A percentile compares a stretch with the other conserved stretches of the same genome.
These are phyloP conservation scores for Perkinsus olseni DNA, from an alignment of 169 alveolate species.

Conservation along the genomic window DNA sequence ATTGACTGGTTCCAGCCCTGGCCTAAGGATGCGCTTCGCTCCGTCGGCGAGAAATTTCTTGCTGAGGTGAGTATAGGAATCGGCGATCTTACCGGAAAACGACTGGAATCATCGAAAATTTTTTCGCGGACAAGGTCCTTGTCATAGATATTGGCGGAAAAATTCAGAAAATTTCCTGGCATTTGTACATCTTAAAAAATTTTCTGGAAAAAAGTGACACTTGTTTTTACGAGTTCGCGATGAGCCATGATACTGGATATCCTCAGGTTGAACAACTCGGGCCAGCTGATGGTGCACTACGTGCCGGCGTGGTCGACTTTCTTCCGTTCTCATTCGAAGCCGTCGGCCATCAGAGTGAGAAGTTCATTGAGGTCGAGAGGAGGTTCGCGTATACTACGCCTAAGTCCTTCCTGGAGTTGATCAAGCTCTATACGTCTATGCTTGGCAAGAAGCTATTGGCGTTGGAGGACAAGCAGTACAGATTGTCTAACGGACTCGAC, in stretches of 20 bases:
- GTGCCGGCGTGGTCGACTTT: constrained; percentile 65
- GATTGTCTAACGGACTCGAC: constrained; percentile 75
- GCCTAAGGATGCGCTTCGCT: constrained; percentile 86
- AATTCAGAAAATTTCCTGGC: constrained; percentile 25
- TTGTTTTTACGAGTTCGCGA: no score
- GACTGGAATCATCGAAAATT: no score
- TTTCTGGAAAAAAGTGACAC: background rate
- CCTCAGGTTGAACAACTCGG: constrained; percentile 59
- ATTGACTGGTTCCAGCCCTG: constrained; percentile 92
- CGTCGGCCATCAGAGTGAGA: constrained; percentile 40
- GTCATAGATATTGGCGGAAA: no score
- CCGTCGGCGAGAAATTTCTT: constrained; percentile 77
- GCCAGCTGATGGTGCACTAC: constrained; percentile 54
- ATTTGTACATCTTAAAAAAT: constrained; percentile 19
- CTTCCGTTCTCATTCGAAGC: constrained; percentile 74
- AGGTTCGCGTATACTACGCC: constrained; percentile 89
- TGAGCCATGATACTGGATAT: no score
- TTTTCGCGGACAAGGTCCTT: no score
- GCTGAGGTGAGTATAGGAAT: constrained; percentile 8
- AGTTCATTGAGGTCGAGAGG: constrained; percentile 67
- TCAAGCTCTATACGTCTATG: constrained; percentile 79
- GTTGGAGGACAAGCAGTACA: constrained; percentile 58
- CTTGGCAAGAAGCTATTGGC: constrained; percentile 59
- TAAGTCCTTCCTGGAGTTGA: constrained; percentile 86
- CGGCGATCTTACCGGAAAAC: background rate